These are phyloP conservation scores for Aspergillus diversus DNA, from an alignment of 495 filamentous ascomycete species.

Conservation along the genomic window DNA sequence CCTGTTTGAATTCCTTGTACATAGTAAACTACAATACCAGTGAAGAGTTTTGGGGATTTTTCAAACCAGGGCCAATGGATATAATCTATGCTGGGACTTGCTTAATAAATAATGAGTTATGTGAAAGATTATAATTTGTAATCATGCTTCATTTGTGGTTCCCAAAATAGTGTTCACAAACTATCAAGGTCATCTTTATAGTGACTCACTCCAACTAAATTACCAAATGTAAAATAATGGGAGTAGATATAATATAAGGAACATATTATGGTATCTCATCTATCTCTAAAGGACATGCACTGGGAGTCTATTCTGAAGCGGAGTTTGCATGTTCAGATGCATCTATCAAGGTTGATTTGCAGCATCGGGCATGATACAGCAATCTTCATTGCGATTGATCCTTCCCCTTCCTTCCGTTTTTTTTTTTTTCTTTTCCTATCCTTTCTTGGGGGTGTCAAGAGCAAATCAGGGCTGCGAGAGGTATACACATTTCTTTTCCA, in stretches of 20 bases:
- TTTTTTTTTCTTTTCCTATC: conserved; percentile 10
- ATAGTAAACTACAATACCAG: conserved; percentile 1
- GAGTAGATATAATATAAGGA: neutral
- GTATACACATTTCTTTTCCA: conserved; percentile 7
- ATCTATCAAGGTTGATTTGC: neutral
- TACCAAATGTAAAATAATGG: too few relatives aligned
- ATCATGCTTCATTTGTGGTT: too few relatives aligned
- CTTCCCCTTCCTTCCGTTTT: conserved; percentile 5
- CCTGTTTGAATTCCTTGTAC: neutral
- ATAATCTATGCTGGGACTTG: too few relatives aligned
- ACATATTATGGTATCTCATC: neutral
- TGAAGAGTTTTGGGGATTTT: neutral
- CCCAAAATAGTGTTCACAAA: too few relatives aligned
- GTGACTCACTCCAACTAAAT: too few relatives aligned
- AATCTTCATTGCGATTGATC: neutral
- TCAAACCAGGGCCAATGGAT: neutral
- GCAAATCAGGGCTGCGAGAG: neutral
- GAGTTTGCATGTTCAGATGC: neutral
- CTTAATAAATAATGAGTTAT: too few relatives aligned
- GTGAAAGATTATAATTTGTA: too few relatives aligned
- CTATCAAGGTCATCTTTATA: too few relatives aligned
- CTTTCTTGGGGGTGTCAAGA: neutral
- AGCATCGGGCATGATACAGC: neutral
- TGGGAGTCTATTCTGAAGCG: neutral
- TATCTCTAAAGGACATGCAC: neutral